phyloP scores from a whole-genome alignment of 1,284 basidiomycete genomes.

The Ganoderma boninense region DNA sequence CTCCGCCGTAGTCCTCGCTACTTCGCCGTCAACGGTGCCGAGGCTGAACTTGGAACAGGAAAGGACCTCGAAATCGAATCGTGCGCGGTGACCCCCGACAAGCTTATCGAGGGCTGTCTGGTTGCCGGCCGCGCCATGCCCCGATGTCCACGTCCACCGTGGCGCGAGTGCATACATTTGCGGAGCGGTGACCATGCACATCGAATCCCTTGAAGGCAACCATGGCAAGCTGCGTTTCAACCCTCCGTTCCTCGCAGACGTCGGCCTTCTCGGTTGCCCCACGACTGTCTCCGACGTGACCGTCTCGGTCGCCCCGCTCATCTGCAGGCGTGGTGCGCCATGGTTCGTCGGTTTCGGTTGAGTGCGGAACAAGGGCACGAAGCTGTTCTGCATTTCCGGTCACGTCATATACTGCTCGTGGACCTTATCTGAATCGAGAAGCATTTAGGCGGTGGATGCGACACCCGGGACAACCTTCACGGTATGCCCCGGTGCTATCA shows the following conservation, averaged over 20 bases:
- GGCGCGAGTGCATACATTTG: conserved; percentile 99
- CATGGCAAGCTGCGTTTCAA: conserved; percentile 98
- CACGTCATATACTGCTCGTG: too few relatives aligned
- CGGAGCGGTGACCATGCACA: conserved; percentile 98
- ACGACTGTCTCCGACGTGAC: conserved; percentile 99
- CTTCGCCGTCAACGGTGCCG: conserved; percentile 97
- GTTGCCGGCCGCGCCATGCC: conserved; percentile 98
- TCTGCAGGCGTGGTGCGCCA: too few relatives aligned
- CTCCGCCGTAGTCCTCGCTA: conserved; percentile 78
- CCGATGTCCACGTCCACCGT: conserved; percentile 97
- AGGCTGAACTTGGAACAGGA: conserved; percentile 99
- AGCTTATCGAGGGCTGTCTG: conserved; percentile 97
- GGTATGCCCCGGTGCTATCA: too few relatives aligned
- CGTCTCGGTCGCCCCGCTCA: conserved; percentile 95
- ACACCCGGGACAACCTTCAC: too few relatives aligned
- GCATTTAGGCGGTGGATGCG: too few relatives aligned
- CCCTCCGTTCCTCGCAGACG: conserved; percentile 99
- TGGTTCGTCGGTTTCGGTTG: too few relatives aligned
- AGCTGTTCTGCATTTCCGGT: too few relatives aligned
- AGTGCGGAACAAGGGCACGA: too few relatives aligned
- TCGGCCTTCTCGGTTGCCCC: conserved; percentile 96
- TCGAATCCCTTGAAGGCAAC: conserved; percentile 97
- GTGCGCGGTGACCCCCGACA: conserved; percentile 98
- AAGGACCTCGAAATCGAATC: conserved; percentile 99
- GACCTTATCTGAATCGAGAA: too few relatives aligned